Base-by-base conservation (phyloP, 1,284 basidiomycete genomes). In the Heterobasidion irregulare region DNA sequence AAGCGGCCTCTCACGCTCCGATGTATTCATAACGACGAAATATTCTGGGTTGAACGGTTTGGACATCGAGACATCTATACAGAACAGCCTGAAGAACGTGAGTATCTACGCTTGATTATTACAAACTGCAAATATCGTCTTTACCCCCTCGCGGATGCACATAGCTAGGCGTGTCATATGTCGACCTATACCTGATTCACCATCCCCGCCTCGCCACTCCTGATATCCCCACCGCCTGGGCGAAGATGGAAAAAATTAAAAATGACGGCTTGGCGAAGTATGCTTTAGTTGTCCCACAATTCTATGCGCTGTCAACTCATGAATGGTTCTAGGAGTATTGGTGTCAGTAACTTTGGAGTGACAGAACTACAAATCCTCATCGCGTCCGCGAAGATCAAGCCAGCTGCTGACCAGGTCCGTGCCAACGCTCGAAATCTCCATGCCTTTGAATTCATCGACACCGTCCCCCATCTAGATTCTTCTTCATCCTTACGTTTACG, bases 111-210 rank as follows among this genome's bases (percentile, higher is more conserved):
- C 10, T 35, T 26, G 2, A 36, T 52, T 13, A 6, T 3, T 51
- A 51, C 32, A 44, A 26, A 26, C 26, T 26, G 26, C 26, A 26
- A 26, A 26, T 26, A 26, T 26, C 4, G 26, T 26, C 6, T 26
- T 26, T 4, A 26, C 4, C 26, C 4, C 26, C 26, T 26, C 26
- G 26, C 26, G 26, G 26, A 41, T 15, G 18, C 4, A 15, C 19
- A 16, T 52, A 88, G 84, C 78, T 91, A 12, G 82, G 82, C 1
- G 62, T 91, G 6, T 73, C 81, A 50, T 82, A 85, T 58, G 71
- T 92, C 10, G 87, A 92, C 64, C 66, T 92, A 13, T 91, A 89
- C 69, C 76, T 88, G 43, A 80, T 89, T 35, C 88, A 90, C 62
- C 56, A 56, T 12, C 86, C 87, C 0, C 53, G 57, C 0, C 61